Evolutionary conservation across 1,284 basidiomycete genomes (phyloP), one percentile per base, ranked within the genome.

Genomic region (Cutaneotrichosporon sp.): DNA sequence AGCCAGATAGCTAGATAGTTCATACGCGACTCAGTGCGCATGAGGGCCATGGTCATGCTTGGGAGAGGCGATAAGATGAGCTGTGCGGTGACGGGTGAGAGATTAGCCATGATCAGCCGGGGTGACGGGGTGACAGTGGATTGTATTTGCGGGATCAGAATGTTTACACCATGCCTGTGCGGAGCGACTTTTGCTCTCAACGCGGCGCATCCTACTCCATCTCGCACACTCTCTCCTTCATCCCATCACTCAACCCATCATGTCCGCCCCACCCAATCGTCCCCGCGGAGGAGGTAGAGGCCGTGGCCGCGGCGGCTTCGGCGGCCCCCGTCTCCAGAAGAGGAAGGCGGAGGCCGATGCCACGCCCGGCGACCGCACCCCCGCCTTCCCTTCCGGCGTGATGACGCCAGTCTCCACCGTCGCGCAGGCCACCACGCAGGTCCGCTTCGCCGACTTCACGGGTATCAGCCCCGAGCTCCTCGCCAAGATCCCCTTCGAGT

Each of bases 401-500:
- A 62, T 52, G 34, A 66, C 64, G 8, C 63, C 63, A 1, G 46
- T 56, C 10, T 31, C 51, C 27, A 58, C 54, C 18, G 27, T 45
- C 36, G 29, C 20, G 33, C 54, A 56, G 53, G 64, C 65, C 16
- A 42, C 56, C 14, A 69, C 65, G 14, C 33, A 52, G 46, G 60
- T 51, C 42, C 56, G 65, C 22, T 73, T 73, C 56, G 43, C 58
- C 36, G 69, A 70, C 50, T 65, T 73, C 50, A 33, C 54, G 6
- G 67, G 65, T 1, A 55, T 73, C 24, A 54, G 46, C 50, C 50
- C 60, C 25, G 55, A 66, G 47, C 67, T 77, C 18, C 64, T 76
- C 20, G 31, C 59, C 4, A 64, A 65, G 22, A 71, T 81, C 14
- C 75, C 78, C 4, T 80, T 78, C 68, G 72, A 75, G 56, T 69